phyloP scores from a whole-genome alignment of 345 rosid genomes.

The Eucalyptus polybractea region DNA sequence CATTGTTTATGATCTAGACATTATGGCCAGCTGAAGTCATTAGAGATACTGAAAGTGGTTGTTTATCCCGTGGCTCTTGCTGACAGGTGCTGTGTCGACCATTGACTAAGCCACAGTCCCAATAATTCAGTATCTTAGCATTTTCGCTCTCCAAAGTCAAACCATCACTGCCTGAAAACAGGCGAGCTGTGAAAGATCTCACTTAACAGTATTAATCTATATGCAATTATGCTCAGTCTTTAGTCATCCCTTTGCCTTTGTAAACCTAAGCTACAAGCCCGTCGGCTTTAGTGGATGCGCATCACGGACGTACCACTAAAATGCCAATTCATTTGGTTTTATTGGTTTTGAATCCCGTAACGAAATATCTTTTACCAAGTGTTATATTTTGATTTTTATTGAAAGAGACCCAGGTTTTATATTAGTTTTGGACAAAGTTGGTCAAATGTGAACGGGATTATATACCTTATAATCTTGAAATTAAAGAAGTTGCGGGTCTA shows the following conservation, averaged over 20 bases:
- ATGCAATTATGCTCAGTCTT: not conserved
- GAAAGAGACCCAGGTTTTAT: too few species aligned
- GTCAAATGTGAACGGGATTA: too few species aligned
- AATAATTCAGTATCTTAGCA: not conserved
- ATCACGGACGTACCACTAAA: not conserved
- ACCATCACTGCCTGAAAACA: not conserved
- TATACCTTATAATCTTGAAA: too few species aligned
- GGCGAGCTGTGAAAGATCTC: not conserved
- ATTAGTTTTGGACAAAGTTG: too few species aligned
- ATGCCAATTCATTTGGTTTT: not conserved
- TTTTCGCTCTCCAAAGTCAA: not conserved
- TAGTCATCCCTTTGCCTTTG: not conserved
- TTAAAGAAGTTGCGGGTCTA: too few species aligned
- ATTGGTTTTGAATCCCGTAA: fast-evolving
- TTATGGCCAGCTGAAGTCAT: not conserved
- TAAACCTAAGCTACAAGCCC: not conserved
- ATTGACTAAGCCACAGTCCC: not conserved
- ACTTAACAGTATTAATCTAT: not conserved
- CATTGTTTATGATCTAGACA: not conserved
- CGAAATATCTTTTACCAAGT: too few species aligned
- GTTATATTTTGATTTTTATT: too few species aligned
- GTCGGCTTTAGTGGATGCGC: not conserved
- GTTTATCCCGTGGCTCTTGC: not conserved
- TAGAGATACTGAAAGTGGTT: not conserved
- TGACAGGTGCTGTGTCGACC: not conserved